Conservation (phyloP, 352 stramenopile genomes). For the Phytophthora lateralis region DNA sequence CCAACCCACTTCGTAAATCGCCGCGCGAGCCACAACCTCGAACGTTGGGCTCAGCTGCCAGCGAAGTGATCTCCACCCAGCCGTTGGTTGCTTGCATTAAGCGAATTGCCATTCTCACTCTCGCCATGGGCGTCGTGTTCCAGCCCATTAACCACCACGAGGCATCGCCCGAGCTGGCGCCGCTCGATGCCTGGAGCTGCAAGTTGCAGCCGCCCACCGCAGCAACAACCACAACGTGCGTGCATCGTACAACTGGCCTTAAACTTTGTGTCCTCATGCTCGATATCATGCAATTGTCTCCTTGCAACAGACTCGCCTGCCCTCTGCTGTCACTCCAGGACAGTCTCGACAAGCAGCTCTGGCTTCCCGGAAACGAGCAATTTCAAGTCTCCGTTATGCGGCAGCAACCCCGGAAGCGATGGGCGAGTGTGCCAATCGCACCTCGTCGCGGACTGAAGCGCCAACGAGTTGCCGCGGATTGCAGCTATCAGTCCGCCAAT, state of each 20-base stretch:
- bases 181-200: constrained; percentile 29
- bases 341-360: constrained; percentile 6
- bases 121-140: constrained; percentile 31
- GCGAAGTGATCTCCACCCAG: constrained; percentile 11
- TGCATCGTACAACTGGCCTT: constrained; percentile 15
- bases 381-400: constrained; percentile 3
- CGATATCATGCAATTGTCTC: constrained; percentile 12
- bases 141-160: constrained; percentile 28
- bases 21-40: constrained; percentile 16
- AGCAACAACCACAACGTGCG: constrained; percentile 22
- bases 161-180: constrained; percentile 24
- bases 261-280: constrained; percentile 14
- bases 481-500: constrained; percentile 8
- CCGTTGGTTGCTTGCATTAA: background rate
- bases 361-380: background rate
- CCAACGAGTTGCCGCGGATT: constrained; percentile 25
- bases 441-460: constrained; percentile 21
- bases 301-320: constrained; percentile 1
- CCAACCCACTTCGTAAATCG: constrained; percentile 26
- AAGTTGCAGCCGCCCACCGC: constrained; percentile 18
- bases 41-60: constrained; percentile 12
- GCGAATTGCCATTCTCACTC: constrained; percentile 6
- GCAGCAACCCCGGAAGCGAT: constrained; percentile 21
- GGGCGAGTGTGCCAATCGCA: constrained; percentile 14
- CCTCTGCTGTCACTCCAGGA: constrained; percentile 29